Base-by-base conservation (phyloP, 371 early-diverging fungal species). In the Phascolomyces articulosus region DNA sequence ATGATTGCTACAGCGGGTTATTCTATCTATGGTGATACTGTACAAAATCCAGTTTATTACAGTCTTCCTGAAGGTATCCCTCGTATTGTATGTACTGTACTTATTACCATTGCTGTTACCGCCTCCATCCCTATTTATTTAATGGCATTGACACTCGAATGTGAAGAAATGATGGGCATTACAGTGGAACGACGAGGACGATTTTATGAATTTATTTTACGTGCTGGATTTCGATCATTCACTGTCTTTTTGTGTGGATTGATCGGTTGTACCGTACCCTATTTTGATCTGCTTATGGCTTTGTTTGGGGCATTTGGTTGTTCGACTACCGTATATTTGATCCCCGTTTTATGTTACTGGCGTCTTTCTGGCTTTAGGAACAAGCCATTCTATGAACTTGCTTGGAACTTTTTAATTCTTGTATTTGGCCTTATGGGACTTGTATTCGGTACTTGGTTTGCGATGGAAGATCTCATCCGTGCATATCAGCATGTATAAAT, bases 51-150 rank as follows among this genome's bases (percentile, higher is more conserved):
- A 21, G 87, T 95, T 51, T 87, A 92, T 64, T 69, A 84, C 65
- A 90, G 85, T 62, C 78, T 96, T 38, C 91, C 91, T 13, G 65
- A 71, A 6, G 91, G 90, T 20, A 75, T 84, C 24, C 73, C 86
- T 21, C 80, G 87, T 9, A 86, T 78, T 4, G 72, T 87, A 29
- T 87, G 93, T 16, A 87, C 89, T 55, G 82, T 86, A 29, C 79
- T 94, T 66, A 90, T 95, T 65, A 92, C 93, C 0, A 73, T 90
- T n/a, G 94, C 94, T 61, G 93, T 94, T 10, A 64, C 94, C 8
- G 69, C 90, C 15, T 93, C 95, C 13, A 84, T 91, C 23, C 95
- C 95, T 13, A 82, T 95, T 24, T 75, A 93, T 58, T 60, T 93
- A 55, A 93, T 93, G 3, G 87, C 93, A 2, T 90, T 96, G 64